Conservation (phyloP, 306 rosid genomes). For the Ormosia emarginata region DNA sequence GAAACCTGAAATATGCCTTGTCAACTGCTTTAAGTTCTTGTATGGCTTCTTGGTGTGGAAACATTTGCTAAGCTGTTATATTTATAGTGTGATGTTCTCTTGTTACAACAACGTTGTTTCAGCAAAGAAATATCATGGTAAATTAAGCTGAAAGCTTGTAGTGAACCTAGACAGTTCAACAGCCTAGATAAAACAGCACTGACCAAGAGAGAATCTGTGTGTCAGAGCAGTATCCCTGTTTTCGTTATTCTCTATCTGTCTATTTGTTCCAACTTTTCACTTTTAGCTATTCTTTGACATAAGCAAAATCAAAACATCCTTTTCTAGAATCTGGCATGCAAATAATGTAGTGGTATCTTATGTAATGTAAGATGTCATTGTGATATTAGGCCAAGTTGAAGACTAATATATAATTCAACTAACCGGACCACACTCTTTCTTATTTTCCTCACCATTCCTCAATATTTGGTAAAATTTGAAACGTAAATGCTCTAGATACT, state of each 20-base stretch:
- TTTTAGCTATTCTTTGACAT: neutral
- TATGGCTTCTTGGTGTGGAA: neutral
- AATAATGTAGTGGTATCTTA: slow-evolving; percentile 5
- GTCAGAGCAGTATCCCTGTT: neutral
- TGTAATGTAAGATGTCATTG: neutral
- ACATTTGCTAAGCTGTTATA: neutral
- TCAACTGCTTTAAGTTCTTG: neutral
- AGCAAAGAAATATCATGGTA: neutral
- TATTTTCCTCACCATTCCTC: neutral
- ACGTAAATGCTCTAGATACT: neutral
- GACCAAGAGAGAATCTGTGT: neutral
- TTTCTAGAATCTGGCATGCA: neutral
- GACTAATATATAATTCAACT: neutral
- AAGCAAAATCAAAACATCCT: neutral
- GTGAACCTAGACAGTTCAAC: slow-evolving; percentile 15
- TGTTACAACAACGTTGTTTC: neutral
- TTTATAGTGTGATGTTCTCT: slow-evolving; percentile 12
- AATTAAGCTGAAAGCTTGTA: neutral
- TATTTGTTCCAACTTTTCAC: neutral
- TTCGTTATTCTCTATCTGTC: neutral
- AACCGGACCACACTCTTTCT: neutral
- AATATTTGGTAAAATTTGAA: neutral
- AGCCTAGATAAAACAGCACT: neutral
- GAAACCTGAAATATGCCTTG: neutral
- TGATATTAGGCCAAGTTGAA: neutral